Conservation (phyloP, 352 stramenopile species). For the Phytopythium helicoides region DNA sequence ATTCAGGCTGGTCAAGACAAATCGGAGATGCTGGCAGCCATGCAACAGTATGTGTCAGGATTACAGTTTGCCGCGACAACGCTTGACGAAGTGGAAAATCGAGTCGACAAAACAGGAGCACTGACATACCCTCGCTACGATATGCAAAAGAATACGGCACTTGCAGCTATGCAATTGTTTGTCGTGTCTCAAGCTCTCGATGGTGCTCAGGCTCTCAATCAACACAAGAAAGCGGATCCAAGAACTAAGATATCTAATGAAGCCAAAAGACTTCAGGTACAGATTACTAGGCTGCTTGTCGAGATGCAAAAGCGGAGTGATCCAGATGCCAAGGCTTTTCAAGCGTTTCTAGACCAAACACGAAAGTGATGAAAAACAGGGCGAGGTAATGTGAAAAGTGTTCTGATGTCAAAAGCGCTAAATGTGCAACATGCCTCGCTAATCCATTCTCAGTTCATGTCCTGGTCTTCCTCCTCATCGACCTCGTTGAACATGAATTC, state of each 20-base stretch:
- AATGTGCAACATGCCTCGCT: conserved; percentile 4
- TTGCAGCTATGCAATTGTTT: conserved; percentile 46
- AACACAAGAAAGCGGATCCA: too few relatives aligned
- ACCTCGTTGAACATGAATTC: conserved; percentile 99
- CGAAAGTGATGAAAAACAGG: background rate
- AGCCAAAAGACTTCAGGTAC: too few relatives aligned
- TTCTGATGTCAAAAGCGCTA: background rate
- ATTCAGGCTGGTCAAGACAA: too few relatives aligned
- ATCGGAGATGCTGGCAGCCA: conserved; percentile 11
- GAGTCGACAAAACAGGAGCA: conserved; percentile 9
- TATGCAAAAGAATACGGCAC: conserved; percentile 44
- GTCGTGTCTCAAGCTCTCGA: conserved; percentile 5
- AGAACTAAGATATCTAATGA: background rate
- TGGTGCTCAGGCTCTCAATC: conserved; percentile 15
- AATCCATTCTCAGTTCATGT: conserved; percentile 21
- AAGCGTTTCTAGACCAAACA: too few relatives aligned
- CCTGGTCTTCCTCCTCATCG: conserved; percentile 38
- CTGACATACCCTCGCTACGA: conserved; percentile 54
- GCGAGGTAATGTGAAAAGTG: background rate
- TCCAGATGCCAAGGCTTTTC: too few relatives aligned
- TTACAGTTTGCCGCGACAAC: conserved; percentile 23
- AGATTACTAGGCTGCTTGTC: too few relatives aligned
- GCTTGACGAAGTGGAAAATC: conserved; percentile 20
- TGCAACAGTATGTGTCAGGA: conserved; percentile 31
- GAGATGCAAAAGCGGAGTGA: too few relatives aligned